Evolutionary conservation across 371 early-diverging fungal genomes (phyloP).

Genomic region (Mortierella sp.): DNA sequence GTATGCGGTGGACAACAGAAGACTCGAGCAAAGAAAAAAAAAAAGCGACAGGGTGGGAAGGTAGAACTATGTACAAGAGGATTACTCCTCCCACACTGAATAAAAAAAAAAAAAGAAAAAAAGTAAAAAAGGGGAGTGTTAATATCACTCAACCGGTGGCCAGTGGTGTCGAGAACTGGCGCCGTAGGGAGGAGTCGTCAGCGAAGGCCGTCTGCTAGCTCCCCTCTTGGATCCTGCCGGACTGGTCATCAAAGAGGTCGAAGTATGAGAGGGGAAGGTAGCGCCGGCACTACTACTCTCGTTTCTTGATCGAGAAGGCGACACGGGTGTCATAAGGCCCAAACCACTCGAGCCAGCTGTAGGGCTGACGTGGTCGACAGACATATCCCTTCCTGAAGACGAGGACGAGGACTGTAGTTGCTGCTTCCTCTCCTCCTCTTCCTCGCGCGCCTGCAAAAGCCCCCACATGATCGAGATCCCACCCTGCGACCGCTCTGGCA

Average conservation of each 20-base stretch:
- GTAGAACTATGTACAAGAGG: constrained; percentile 16
- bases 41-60: constrained; percentile 3
- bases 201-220: background rate
- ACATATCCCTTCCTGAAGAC: constrained; percentile 1
- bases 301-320: constrained; percentile 1
- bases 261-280: background rate
- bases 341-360: background rate
- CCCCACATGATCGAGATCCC: constrained; percentile 56
- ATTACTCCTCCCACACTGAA: constrained; percentile 12
- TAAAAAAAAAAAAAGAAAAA: background rate
- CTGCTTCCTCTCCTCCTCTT: constrained; percentile 29
- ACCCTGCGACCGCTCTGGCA: constrained; percentile 51
- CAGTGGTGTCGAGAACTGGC: constrained; percentile 5
- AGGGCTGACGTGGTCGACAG: constrained; percentile 2
- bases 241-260: background rate
- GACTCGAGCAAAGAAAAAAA: background rate
- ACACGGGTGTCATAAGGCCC: background rate
- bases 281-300: constrained; percentile 1
- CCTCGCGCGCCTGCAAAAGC: constrained; percentile 44
- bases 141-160: background rate
- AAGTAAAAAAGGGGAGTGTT: background rate
- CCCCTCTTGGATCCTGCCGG: constrained; percentile 1
- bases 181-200: constrained; percentile 7
- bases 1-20: background rate
- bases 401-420: background rate